A percentile compares a stretch with the other conserved stretches of the same genome.
phyloP scores from a whole-genome alignment of 2,329 filamentous ascomycete species.

The Zasmidium cellare region DNA sequence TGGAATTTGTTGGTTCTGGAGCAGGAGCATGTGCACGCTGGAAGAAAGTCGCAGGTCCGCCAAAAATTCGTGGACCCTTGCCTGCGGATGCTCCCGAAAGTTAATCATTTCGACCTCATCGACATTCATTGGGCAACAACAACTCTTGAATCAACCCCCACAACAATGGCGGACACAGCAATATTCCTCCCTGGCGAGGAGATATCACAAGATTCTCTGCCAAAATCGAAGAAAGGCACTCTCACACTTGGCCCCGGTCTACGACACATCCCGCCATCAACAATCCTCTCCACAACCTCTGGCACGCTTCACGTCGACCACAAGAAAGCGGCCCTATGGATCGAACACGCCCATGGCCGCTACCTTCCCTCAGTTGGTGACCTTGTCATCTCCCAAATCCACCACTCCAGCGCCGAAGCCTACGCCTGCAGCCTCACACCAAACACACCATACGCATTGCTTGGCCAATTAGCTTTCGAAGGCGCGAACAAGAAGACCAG shows the following conservation, averaged over 20 bases:
- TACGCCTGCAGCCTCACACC: conserved; percentile 77
- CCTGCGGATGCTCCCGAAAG: neutral
- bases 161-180: conserved; percentile 28
- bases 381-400: conserved; percentile 82
- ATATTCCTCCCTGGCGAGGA: conserved; percentile 81
- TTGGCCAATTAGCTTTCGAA: conserved; percentile 91
- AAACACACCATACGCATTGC: conserved; percentile 62
- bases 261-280: conserved; percentile 75
- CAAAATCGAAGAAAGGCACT: conserved; percentile 63
- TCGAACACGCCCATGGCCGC: conserved; percentile 69
- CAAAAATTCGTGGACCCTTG: neutral
- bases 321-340: conserved; percentile 75
- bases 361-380: conserved; percentile 81
- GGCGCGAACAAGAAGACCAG: conserved; percentile 88
- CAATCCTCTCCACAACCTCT: conserved; percentile 67
- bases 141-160: neutral
- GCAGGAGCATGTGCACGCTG: neutral
- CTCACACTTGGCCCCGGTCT: conserved; percentile 83
- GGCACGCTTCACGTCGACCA: conserved; percentile 67
- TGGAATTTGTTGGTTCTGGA: neutral
- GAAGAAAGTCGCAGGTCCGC: neutral
- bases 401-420: conserved; percentile 71
- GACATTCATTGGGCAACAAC: neutral
- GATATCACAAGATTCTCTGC: conserved; percentile 66
- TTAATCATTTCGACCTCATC: neutral